Percentiles rank a stretch among this genome's conserved stretches.
Evolutionary conservation across 2,329 filamentous ascomycete genomes (phyloP).

Genomic region (Fusarium citri): DNA sequence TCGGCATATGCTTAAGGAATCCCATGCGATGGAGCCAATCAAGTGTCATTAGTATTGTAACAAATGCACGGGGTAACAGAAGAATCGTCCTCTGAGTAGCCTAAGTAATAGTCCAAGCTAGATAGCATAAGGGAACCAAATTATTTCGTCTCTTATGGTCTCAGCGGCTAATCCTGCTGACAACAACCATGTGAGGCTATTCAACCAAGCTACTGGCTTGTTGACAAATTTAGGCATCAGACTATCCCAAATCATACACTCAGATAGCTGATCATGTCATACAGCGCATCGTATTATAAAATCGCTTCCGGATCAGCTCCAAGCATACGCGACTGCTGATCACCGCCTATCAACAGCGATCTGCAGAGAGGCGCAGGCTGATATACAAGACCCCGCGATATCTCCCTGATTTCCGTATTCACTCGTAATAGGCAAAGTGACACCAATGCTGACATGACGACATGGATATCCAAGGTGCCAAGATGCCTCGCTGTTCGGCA

Average conservation of each 20-base stretch:
- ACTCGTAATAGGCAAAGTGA: conserved; percentile 34
- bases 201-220: conserved; percentile 44
- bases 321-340: conserved; percentile 61
- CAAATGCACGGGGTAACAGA: no score
- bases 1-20: not conserved
- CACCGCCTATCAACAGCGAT: conserved; percentile 69
- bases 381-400: not conserved
- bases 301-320: conserved; percentile 66
- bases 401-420: conserved; percentile 33
- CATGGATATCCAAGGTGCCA: not conserved
- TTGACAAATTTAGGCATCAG: conserved; percentile 68
- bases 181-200: not conserved
- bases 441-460: conserved; percentile 21
- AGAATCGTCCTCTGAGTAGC: not conserved
- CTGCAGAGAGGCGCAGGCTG: conserved; percentile 51
- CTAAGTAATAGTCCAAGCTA: not conserved
- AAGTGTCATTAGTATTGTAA: not conserved
- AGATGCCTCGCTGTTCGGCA: conserved; percentile 17
- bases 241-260: not conserved
- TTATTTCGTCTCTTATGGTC: not conserved
- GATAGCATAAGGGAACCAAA: not conserved
- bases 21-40: not conserved
- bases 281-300: conserved; percentile 75
- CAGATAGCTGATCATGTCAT: conserved; percentile 6
- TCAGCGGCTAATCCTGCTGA: not conserved